phyloP scores from a whole-genome alignment of 345 rosid species.

The Brassica incana region DNA sequence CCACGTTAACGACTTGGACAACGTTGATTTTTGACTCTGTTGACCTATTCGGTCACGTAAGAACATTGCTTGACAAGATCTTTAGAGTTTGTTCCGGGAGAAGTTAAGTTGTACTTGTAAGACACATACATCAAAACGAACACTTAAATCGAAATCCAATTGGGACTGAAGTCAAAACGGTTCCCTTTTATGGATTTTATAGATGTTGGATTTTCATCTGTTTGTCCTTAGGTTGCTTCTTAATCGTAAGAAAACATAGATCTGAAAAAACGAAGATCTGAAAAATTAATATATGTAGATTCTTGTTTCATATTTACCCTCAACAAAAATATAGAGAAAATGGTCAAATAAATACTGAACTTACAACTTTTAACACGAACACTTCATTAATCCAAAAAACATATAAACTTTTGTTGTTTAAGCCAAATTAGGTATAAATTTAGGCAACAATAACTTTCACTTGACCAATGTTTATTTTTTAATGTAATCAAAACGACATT shows the following conservation, averaged over 20 bases:
- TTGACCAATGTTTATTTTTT: no score
- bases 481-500: no score
- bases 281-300: neutral
- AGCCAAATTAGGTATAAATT: no score
- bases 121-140: neutral
- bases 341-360: no score
- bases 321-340: no score
- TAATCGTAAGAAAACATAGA: neutral
- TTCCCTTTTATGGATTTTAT: neutral
- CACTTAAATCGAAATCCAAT: neutral
- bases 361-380: no score
- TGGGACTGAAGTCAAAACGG: neutral
- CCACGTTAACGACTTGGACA: constrained; percentile 3
- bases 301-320: neutral
- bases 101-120: neutral
- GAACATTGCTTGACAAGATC: constrained; percentile 24
- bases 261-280: neutral
- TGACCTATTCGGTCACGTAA: constrained; percentile 1
- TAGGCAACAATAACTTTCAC: no score
- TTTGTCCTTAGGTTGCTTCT: neutral
- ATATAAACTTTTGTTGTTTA: no score
- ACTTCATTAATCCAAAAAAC: no score
- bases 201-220: neutral
- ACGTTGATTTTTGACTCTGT: constrained; percentile 3
- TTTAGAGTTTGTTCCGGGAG: neutral